Evolutionary conservation across 2,329 filamentous ascomycete species (phyloP).

Genomic region (Anthostomella pinea): DNA sequence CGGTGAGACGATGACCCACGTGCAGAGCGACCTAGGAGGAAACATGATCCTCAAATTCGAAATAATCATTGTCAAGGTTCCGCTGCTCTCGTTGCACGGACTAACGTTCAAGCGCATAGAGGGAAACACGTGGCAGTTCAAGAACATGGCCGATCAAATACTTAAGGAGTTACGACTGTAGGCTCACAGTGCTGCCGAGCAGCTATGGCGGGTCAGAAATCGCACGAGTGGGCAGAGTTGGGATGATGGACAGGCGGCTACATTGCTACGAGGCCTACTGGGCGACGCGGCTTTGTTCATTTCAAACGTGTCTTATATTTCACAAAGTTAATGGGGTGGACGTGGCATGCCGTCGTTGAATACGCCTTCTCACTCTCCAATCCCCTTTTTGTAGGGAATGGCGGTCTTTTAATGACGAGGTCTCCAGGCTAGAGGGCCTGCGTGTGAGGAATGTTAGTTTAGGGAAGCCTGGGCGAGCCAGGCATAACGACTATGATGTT

Average conservation of each 20-base stretch:
- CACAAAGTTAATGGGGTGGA: constrained; percentile 8
- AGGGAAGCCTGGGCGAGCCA: constrained; percentile 22
- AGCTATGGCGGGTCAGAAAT: not conserved
- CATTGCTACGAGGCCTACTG: not conserved
- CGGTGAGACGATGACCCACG: constrained; percentile 87
- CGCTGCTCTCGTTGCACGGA: constrained; percentile 85
- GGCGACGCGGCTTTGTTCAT: no score
- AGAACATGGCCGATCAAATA: constrained; percentile 96
- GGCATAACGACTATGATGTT: constrained; percentile 27
- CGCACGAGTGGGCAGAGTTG: not conserved
- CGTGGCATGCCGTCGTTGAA: constrained; percentile 19
- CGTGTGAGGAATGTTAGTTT: no score
- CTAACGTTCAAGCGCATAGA: constrained; percentile 97
- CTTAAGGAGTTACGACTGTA: constrained; percentile 80
- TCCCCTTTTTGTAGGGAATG: constrained; percentile 5
- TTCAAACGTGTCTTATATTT: not conserved
- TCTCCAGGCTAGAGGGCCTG: no score
- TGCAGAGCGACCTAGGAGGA: constrained; percentile 83
- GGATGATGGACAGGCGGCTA: not conserved
- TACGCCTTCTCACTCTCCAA: constrained; percentile 9
- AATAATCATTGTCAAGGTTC: constrained; percentile 96
- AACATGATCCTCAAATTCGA: constrained; percentile 88
- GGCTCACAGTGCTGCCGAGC: constrained; percentile 14
- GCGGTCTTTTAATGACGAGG: constrained; percentile 5
- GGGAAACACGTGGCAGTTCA: constrained; percentile 97